Conservation (phyloP, 2,329 filamentous ascomycete genomes). For the Leptographium procerum region DNA sequence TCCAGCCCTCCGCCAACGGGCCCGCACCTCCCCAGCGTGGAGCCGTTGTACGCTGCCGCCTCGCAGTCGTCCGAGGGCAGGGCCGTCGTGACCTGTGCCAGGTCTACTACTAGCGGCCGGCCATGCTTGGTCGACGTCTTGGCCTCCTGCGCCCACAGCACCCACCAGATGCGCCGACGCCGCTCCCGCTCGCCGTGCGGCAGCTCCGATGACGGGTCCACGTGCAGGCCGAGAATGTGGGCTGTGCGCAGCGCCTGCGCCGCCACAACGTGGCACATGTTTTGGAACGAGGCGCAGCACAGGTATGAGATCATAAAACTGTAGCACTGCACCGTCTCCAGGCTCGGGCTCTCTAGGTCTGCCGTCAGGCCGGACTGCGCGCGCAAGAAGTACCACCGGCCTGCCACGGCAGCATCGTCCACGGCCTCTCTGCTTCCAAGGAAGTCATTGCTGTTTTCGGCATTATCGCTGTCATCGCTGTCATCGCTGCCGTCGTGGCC, state of each 20-base stretch:
- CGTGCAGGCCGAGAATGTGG: slow-evolving; percentile 35
- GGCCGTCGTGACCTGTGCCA: slow-evolving; percentile 21
- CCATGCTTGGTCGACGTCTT: slow-evolving; percentile 35
- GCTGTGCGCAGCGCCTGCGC: slow-evolving; percentile 32
- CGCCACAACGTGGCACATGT: slow-evolving; percentile 31
- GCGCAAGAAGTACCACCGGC: slow-evolving; percentile 33
- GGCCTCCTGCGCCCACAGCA: slow-evolving; percentile 34
- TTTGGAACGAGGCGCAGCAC: slow-evolving; percentile 34
- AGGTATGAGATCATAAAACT: slow-evolving; percentile 33
- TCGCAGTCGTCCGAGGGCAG: slow-evolving; percentile 22
- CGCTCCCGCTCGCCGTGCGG: slow-evolving; percentile 26
- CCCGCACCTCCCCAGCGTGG: slow-evolving; percentile 10
- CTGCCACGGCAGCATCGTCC: slow-evolving; percentile 28
- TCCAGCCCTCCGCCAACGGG: neutral
- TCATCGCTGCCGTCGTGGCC: neutral
- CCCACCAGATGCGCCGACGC: slow-evolving; percentile 41
- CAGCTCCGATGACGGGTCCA: slow-evolving; percentile 28
- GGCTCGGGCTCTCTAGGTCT: slow-evolving; percentile 34
- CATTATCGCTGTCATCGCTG: neutral
- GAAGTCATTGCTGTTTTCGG: neutral
- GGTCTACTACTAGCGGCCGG: slow-evolving; percentile 26
- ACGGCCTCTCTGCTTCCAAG: neutral
- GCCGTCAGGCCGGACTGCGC: slow-evolving; percentile 29
- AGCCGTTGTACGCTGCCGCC: slow-evolving; percentile 5
- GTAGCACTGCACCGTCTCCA: slow-evolving; percentile 37